phyloP scores from a whole-genome alignment of 768 basidiomycete genomes.

The Sporobolomyces pararoseus region DNA sequence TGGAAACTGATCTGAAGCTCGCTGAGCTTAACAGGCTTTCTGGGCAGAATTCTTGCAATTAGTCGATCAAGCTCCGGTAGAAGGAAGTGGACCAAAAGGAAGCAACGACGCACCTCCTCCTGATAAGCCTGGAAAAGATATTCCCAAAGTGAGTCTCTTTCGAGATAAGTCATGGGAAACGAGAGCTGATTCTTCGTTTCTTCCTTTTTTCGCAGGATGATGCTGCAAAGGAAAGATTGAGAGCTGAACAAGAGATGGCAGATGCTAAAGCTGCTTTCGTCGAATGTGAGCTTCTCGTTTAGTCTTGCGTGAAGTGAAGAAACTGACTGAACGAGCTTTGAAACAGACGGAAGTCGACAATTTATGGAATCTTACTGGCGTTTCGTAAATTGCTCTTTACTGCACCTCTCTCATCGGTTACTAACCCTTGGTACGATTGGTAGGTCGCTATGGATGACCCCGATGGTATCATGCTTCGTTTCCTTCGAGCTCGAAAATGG shows the following conservation, averaged over 20 bases:
- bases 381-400: slow-evolving; percentile 25
- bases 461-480: slow-evolving; percentile 40
- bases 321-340: background rate
- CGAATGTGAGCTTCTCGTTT: slow-evolving; percentile 21
- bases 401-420: background rate
- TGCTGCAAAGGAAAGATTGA: slow-evolving; percentile 37
- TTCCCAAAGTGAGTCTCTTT: slow-evolving; percentile 21
- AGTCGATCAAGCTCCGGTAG: slow-evolving; percentile 26
- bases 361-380: slow-evolving; percentile 43
- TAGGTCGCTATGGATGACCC: slow-evolving; percentile 40
- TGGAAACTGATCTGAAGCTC: too few species aligned
- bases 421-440: background rate
- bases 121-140: slow-evolving; percentile 27
- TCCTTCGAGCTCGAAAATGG: slow-evolving; percentile 44
- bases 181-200: slow-evolving; percentile 5
- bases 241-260: slow-evolving; percentile 34
- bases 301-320: too few species aligned
- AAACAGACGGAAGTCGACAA: slow-evolving; percentile 34
- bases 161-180: background rate
- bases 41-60: slow-evolving; percentile 33
- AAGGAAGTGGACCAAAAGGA: slow-evolving; percentile 18
- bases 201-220: too few species aligned
- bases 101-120: background rate
- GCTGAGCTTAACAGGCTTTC: slow-evolving; percentile 7
- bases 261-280: slow-evolving; percentile 41